A percentile compares a stretch with the other conserved stretches of the same genome.
These are phyloP conservation scores for Lepidium campestre DNA, from an alignment of 441 rosid species.

Conservation along the genomic window DNA sequence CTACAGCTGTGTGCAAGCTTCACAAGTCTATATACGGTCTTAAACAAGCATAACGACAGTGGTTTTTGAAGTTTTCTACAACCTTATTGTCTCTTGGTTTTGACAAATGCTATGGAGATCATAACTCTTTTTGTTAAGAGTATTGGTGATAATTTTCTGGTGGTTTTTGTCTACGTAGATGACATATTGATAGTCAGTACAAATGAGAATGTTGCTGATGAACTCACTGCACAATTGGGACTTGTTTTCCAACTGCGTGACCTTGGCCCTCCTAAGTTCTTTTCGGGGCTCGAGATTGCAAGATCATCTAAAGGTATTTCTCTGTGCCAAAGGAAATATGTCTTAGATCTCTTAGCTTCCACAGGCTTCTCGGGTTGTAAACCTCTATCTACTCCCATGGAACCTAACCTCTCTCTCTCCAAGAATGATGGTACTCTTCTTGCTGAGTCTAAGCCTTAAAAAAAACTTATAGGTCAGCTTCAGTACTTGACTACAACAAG, in stretches of 20 bases:
- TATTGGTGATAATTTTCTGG: not conserved
- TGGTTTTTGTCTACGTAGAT: not conserved
- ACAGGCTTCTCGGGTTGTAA: not conserved
- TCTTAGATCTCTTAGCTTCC: not conserved
- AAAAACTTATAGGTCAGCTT: not conserved
- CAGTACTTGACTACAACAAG: not conserved
- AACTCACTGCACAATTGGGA: not conserved
- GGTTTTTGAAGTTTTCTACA: not conserved
- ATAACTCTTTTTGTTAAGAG: not conserved
- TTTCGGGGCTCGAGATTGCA: not conserved
- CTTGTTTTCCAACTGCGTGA: not conserved
- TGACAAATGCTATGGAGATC: not conserved
- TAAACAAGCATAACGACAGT: not conserved
- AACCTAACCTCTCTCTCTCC: not conserved
- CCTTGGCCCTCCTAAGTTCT: not conserved
- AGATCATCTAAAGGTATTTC: not conserved
- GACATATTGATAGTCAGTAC: not conserved
- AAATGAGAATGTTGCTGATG: not conserved
- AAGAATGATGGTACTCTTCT: not conserved
- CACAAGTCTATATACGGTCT: not conserved
- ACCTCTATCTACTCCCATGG: not conserved
- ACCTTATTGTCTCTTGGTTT: not conserved
- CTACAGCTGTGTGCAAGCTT: not conserved
- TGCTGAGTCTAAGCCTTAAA: rapidly evolving
- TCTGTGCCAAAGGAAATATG: no score